phyloP scores from a whole-genome alignment of 148 eudicot genomes.

The Chenopodium suecicum region DNA sequence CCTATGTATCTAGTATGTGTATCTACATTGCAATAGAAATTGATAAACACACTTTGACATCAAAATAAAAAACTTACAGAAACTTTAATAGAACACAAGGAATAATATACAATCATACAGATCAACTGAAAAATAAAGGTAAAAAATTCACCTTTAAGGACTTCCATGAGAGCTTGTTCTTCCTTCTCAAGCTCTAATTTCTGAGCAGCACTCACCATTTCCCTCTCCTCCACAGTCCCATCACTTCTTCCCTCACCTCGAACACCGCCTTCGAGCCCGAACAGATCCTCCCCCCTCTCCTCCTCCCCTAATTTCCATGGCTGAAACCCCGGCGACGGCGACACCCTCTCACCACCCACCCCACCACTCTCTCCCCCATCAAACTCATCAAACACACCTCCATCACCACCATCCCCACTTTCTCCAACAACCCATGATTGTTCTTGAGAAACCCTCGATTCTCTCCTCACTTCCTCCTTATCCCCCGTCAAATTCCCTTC shows the following conservation, averaged over 20 bases:
- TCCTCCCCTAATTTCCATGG: conserved; percentile 43
- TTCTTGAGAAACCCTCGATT: not conserved
- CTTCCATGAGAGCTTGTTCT: conserved; percentile 44
- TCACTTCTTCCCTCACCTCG: conserved; percentile 5
- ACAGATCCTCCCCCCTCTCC: conserved; percentile 43
- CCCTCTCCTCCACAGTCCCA: conserved; percentile 14
- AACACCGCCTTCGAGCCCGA: conserved; percentile 25
- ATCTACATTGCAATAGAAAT: not conserved
- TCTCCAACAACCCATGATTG: conserved; percentile 27
- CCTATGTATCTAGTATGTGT: not conserved
- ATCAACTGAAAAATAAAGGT: not conserved
- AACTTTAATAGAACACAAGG: no score
- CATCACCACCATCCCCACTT: conserved; percentile 8
- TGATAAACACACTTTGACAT: not conserved
- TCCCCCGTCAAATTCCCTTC: conserved; percentile 4
- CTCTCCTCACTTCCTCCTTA: not conserved
- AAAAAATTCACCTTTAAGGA: conserved; percentile 47
- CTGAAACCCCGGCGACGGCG: conserved; percentile 17
- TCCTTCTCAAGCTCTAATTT: conserved; percentile 49
- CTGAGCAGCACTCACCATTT: conserved; percentile 35
- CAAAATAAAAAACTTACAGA: not conserved
- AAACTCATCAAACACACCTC: conserved; percentile 32
- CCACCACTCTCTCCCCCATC: conserved; percentile 19
- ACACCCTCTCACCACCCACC: conserved; percentile 17
- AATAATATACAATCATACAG: conserved; percentile 1